Base-by-base conservation (phyloP, 169 alveolate species). In the Neospora caninum region DNA sequence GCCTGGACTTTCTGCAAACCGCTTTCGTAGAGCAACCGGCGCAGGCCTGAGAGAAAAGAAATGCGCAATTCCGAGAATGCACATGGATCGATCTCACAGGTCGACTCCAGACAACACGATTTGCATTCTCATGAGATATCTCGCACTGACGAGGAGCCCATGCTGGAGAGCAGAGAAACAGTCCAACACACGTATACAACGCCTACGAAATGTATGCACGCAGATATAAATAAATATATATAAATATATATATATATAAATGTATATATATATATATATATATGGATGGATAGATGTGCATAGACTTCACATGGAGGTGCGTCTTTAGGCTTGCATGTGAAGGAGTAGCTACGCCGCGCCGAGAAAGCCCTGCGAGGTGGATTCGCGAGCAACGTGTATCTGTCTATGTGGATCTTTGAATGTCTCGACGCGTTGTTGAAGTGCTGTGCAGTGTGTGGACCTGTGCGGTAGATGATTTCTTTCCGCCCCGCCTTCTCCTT, bases 1-100 rank as follows among this genome's bases (percentile, higher is more conserved):
- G 42, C 43, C 43, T 73, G 84, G n/a, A 73, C 84, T 22, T 73
- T 73, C 84, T 73, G 84, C 84, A 73, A 36, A 13, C 84, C 84
- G 27, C 84, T 36, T 31, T 73, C 84, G 84, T 73, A 73, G 25
- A 73, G 84, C 84, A 73, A 20, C 43, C 84, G 84, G 0, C 84
- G 84, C 25, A 34, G 84, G n/a, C 84, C 84, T 73, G 84, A 18
- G 7, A 22, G 25, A 36, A 73, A 73, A 36, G n/a, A n/a, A n/a
- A n/a, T n/a, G n/a, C n/a, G n/a, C n/a, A n/a, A n/a, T n/a, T n/a
- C n/a, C n/a, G n/a, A n/a, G n/a, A n/a, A n/a, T n/a, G n/a, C n/a
- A n/a, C n/a, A n/a, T n/a, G n/a, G n/a, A n/a, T n/a, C n/a, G n/a
- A n/a, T n/a, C n/a, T n/a, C n/a, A n/a, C n/a, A n/a, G n/a, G n/a